A percentile compares a stretch with the other conserved stretches of the same genome.
Conservation (phyloP, 108 stramenopile genomes). For the Bacterosira constricta region DNA sequence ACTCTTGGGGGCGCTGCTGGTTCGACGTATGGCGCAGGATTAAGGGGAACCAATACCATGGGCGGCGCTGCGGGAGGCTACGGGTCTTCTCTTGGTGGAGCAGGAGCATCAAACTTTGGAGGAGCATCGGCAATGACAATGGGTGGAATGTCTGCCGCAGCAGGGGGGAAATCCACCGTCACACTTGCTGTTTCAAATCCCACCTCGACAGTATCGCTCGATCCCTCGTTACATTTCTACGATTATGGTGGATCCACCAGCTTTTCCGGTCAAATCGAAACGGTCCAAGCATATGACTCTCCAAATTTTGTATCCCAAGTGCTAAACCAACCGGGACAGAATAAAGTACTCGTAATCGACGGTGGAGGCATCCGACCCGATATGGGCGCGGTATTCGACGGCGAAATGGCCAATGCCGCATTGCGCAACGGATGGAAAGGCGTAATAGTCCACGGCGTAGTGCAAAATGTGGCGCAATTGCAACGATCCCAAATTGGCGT, state of each 20-base stretch:
- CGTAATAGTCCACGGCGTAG: conserved; percentile 69
- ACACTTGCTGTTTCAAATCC: conserved; percentile 38
- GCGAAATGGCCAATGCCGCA: conserved; percentile 38
- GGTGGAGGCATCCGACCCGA: conserved; percentile 36
- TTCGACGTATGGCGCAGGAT: background rate
- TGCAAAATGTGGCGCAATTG: conserved; percentile 66
- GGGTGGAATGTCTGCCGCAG: conserved; percentile 1
- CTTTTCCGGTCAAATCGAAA: conserved; percentile 48
- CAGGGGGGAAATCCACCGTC: conserved; percentile 24
- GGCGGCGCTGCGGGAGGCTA: background rate
- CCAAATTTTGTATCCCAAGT: conserved; percentile 39
- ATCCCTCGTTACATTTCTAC: conserved; percentile 30
- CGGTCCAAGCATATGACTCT: conserved; percentile 44
- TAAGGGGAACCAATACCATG: background rate
- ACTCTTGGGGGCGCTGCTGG: background rate
- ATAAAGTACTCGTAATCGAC: conserved; percentile 47
- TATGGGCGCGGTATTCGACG: conserved; percentile 43
- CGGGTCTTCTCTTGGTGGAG: conserved; percentile 11
- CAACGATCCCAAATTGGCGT: conserved; percentile 56
- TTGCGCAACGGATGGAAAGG: conserved; percentile 64
- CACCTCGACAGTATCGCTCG: conserved; percentile 15
- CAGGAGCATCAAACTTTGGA: conserved; percentile 1
- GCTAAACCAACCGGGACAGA: conserved; percentile 41
- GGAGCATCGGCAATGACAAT: background rate
- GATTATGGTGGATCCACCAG: conserved; percentile 30